Evolutionary conservation across 768 basidiomycete species (phyloP).

Genomic region (Chalciporus chontae): DNA sequence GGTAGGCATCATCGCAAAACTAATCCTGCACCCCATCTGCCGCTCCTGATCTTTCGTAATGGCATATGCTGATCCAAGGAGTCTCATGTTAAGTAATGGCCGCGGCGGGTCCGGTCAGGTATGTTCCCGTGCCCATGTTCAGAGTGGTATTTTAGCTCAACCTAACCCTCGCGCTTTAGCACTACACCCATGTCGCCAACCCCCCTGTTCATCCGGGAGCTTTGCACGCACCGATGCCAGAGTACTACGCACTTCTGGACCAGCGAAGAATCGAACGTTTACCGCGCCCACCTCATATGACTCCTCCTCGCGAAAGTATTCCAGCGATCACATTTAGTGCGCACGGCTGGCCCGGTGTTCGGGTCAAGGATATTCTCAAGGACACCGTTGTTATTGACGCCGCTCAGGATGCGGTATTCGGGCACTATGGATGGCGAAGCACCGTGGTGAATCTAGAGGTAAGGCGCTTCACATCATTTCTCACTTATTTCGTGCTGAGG

Average conservation of each 20-base stretch:
- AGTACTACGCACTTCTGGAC: slow-evolving; percentile 8
- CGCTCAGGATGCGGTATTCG: slow-evolving; percentile 17
- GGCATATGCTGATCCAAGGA: slow-evolving; percentile 8
- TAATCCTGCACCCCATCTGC: not conserved
- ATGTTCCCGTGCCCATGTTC: not conserved
- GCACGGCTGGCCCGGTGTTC: slow-evolving; percentile 17
- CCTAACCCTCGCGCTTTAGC: slow-evolving; percentile 4
- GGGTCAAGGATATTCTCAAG: slow-evolving; percentile 13
- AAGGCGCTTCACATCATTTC: not conserved
- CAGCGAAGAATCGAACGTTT: slow-evolving; percentile 18
- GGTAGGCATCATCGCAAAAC: not conserved
- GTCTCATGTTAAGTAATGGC: slow-evolving; percentile 1
- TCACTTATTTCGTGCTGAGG: not conserved
- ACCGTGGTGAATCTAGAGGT: slow-evolving; percentile 23
- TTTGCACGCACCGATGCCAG: slow-evolving; percentile 17
- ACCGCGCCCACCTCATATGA: slow-evolving; percentile 13
- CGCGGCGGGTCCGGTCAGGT: slow-evolving; percentile 9
- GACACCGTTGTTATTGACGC: slow-evolving; percentile 11
- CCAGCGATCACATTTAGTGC: slow-evolving; percentile 17
- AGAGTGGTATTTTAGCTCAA: not conserved
- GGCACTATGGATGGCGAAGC: slow-evolving; percentile 16
- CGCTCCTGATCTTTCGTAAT: not conserved
- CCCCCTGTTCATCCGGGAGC: slow-evolving; percentile 19
- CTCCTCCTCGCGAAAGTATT: slow-evolving; percentile 14
- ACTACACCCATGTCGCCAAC: slow-evolving; percentile 8